phyloP scores from a whole-genome alignment of 2,329 filamentous ascomycete genomes.

The Corynespora cassiicola region DNA sequence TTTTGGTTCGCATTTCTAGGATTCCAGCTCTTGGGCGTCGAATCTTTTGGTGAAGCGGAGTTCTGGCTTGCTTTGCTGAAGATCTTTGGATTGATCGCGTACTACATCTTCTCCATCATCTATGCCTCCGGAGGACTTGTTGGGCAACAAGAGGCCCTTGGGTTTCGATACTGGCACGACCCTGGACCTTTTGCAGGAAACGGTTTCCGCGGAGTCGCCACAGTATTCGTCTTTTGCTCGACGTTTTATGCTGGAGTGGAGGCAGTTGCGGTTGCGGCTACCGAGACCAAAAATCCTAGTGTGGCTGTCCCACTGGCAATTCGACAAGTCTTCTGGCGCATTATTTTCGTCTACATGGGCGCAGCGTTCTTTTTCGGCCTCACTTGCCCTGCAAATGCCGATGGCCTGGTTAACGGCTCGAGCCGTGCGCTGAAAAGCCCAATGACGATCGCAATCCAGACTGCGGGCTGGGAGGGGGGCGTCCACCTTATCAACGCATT shows the following conservation, averaged over 20 bases:
- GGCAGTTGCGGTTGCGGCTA: constrained; percentile 44
- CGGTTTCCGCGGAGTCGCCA: constrained; percentile 50
- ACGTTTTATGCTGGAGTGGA: constrained; percentile 50
- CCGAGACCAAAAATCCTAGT: constrained; percentile 50
- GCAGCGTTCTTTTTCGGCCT: constrained; percentile 61
- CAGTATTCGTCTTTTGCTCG: constrained; percentile 51
- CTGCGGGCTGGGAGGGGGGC: constrained; percentile 74
- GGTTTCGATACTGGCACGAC: constrained; percentile 48
- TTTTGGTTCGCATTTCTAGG: constrained; percentile 48
- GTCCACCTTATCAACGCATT: constrained; percentile 77
- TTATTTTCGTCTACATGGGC: constrained; percentile 53
- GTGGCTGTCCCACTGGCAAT: constrained; percentile 57
- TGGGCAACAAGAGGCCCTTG: constrained; percentile 38
- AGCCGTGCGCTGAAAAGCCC: constrained; percentile 70
- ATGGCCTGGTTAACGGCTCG: constrained; percentile 65
- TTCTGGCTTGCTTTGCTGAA: constrained; percentile 52
- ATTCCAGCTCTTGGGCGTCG: constrained; percentile 50
- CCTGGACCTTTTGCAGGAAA: constrained; percentile 49
- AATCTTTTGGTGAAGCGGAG: constrained; percentile 51
- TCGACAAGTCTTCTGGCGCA: constrained; percentile 51
- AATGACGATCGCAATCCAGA: constrained; percentile 61
- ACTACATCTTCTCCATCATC: constrained; percentile 50
- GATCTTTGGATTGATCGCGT: constrained; percentile 44
- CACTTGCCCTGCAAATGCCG: constrained; percentile 72
- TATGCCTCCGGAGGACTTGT: constrained; percentile 41